These are phyloP conservation scores for Globisporangium ultimum DNA, from an alignment of 352 stramenopile genomes.

Conservation along the genomic window DNA sequence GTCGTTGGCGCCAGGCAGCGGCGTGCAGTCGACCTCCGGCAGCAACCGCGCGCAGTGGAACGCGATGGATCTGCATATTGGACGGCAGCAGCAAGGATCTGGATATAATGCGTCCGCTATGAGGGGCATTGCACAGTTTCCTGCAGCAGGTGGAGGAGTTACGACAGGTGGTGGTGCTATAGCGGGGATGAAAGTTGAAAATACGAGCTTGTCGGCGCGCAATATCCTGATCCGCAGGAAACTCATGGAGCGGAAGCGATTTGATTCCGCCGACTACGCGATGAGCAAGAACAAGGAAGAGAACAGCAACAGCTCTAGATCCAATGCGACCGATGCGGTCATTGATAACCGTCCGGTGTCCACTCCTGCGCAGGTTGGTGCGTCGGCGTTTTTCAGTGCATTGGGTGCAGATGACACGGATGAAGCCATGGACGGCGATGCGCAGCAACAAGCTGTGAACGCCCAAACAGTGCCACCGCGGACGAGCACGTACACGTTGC, in stretches of 20 bases:
- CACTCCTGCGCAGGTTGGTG: constrained; percentile 38
- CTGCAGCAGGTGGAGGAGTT: no score
- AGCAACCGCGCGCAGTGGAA: constrained; percentile 39
- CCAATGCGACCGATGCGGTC: neutral
- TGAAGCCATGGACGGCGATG: constrained; percentile 22
- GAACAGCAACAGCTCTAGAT: constrained; percentile 7
- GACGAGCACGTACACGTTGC: neutral
- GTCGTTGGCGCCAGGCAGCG: neutral
- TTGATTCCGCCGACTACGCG: constrained; percentile 82
- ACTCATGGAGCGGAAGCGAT: constrained; percentile 72
- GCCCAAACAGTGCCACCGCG: no score
- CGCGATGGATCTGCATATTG: constrained; percentile 50
- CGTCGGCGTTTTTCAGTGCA: constrained; percentile 38
- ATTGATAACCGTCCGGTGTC: neutral
- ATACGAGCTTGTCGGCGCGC: constrained; percentile 63
- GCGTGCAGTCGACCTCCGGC: constrained; percentile 8
- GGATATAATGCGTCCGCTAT: neutral
- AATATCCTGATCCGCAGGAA: constrained; percentile 76
- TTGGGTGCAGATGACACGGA: constrained; percentile 23
- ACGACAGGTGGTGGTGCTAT: no score
- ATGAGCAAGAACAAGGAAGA: constrained; percentile 50
- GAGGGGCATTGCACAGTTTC: no score
- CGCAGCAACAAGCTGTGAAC: neutral
- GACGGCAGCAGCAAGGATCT: constrained; percentile 8
- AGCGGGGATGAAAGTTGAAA: constrained; percentile 13